Conservation (phyloP, 2,329 filamentous ascomycete species). For the Teratosphaeria viscida region DNA sequence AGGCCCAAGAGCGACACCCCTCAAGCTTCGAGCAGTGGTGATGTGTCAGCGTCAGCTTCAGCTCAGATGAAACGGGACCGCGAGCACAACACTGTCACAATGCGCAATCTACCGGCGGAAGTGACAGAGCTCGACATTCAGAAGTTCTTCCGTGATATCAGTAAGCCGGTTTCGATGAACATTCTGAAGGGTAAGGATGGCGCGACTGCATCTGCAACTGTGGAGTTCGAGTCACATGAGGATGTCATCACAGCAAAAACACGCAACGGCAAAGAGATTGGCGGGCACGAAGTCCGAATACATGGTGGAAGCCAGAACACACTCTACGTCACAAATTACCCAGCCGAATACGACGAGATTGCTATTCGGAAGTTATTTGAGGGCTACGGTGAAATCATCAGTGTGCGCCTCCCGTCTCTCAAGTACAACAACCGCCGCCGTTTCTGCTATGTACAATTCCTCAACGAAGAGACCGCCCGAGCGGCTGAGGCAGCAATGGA, state of each 20-base stretch:
- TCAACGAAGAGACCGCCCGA: constrained; percentile 54
- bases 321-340: constrained; percentile 85
- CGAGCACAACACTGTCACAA: constrained; percentile 77
- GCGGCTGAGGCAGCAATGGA: constrained; percentile 61
- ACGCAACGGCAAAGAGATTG: constrained; percentile 69
- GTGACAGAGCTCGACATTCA: constrained; percentile 63
- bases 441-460: constrained; percentile 94
- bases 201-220: constrained; percentile 56
- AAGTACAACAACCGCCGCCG: constrained; percentile 80
- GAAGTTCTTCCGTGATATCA: constrained; percentile 87
- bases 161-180: constrained; percentile 68
- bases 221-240: constrained; percentile 75
- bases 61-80: constrained; percentile 62
- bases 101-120: constrained; percentile 63
- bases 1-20: constrained; percentile 47
- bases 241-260: constrained; percentile 74
- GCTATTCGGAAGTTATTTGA: constrained; percentile 60
- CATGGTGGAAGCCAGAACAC: constrained; percentile 67
- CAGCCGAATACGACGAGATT: constrained; percentile 60
- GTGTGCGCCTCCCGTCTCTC: constrained; percentile 80
- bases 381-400: constrained; percentile 68
- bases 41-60: constrained; percentile 26
- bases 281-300: constrained; percentile 62
- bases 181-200: constrained; percentile 54
- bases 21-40: constrained; percentile 16